phyloP scores from a whole-genome alignment of 2,329 filamentous ascomycete genomes.

The Pseudogymnoascus sp. region DNA sequence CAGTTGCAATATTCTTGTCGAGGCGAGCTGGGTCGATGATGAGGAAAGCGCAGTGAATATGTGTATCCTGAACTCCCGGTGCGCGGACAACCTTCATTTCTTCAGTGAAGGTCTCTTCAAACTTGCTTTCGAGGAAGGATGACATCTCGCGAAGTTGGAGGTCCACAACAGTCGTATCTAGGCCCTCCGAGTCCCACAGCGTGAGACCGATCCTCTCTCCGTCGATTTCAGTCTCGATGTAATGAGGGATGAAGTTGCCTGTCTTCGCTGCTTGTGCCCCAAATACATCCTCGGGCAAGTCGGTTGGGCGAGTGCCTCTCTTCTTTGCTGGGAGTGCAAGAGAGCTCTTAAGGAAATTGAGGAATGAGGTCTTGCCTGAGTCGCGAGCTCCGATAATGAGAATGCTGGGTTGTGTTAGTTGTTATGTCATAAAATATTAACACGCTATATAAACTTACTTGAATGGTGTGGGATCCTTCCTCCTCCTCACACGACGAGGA shows the following conservation, averaged over 20 bases:
- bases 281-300: slow-evolving; percentile 47
- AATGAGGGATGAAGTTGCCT: slow-evolving; percentile 77
- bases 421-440: slow-evolving; percentile 16
- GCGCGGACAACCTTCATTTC: slow-evolving; percentile 96
- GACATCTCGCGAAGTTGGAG: slow-evolving; percentile 88
- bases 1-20: slow-evolving; percentile 70
- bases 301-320: slow-evolving; percentile 37
- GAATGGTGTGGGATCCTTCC: slow-evolving; percentile 96
- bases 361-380: slow-evolving; percentile 92
- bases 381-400: slow-evolving; percentile 82
- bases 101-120: slow-evolving; percentile 94
- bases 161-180: slow-evolving; percentile 93
- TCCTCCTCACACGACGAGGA: slow-evolving; percentile 80
- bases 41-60: slow-evolving; percentile 93
- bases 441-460: slow-evolving; percentile 60
- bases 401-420: slow-evolving; percentile 49
- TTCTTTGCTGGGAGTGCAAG: slow-evolving; percentile 79
- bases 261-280: slow-evolving; percentile 28
- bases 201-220: slow-evolving; percentile 86
- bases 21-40: slow-evolving; percentile 82
- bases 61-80: slow-evolving; percentile 87
- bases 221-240: slow-evolving; percentile 90
- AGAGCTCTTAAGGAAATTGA: slow-evolving; percentile 87
- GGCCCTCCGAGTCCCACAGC: slow-evolving; percentile 89
- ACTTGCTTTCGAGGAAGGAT: slow-evolving; percentile 92